These are phyloP conservation scores for Thelephora ganbajun DNA, from an alignment of 768 basidiomycete species.

Conservation along the genomic window DNA sequence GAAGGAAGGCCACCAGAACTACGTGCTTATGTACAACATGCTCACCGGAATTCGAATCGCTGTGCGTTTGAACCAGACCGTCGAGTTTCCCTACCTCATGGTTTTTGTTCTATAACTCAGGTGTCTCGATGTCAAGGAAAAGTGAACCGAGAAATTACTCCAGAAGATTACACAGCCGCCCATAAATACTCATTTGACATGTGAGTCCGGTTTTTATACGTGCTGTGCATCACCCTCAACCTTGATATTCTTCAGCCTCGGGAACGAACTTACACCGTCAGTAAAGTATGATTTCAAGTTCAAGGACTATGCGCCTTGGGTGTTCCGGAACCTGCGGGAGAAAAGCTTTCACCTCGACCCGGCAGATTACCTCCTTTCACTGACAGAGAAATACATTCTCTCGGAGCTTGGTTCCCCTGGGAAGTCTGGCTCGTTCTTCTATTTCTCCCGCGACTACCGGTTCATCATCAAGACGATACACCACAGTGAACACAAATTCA, in stretches of 20 bases:
- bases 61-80: conserved; percentile 31
- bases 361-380: conserved; percentile 90
- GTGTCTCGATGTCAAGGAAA: conserved; percentile 96
- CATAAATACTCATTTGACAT: conserved; percentile 98
- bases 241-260: conserved; percentile 40
- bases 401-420: conserved; percentile 96
- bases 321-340: conserved; percentile 91
- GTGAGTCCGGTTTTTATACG: conserved; percentile 28
- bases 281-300: conserved; percentile 99
- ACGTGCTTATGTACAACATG: conserved; percentile 99
- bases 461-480: conserved; percentile 99
- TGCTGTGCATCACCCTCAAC: neutral
- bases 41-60: conserved; percentile 94
- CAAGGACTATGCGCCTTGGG: conserved; percentile 98
- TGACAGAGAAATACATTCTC: conserved; percentile 95
- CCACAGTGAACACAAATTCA: conserved; percentile 87
- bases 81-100: conserved; percentile 1
- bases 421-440: conserved; percentile 98
- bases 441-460: conserved; percentile 95
- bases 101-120: conserved; percentile 24
- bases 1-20: conserved; percentile 97
- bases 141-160: conserved; percentile 69
- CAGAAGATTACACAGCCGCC: conserved; percentile 74
- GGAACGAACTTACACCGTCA: conserved; percentile 95
- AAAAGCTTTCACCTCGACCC: conserved; percentile 92